These are phyloP conservation scores for Verticillium alfalfae DNA, from an alignment of 2,329 filamentous ascomycete species.

Conservation along the genomic window DNA sequence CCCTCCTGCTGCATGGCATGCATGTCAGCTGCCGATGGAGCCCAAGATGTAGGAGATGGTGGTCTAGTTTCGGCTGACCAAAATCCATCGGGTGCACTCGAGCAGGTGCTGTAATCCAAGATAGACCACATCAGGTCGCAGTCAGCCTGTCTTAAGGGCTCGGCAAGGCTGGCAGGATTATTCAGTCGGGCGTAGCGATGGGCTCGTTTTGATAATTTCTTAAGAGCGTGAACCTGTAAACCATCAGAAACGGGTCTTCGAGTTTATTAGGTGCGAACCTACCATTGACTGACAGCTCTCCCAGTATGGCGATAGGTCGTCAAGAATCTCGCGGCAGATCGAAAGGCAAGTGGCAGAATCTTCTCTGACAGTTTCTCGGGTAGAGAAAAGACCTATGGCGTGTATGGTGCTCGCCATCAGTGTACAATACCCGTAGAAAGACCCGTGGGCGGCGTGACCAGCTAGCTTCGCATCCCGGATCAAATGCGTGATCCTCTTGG, in stretches of 20 bases:
- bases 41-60: background rate
- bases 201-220: background rate
- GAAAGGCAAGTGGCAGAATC: background rate
- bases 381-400: background rate
- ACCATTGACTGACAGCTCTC: constrained; percentile 1
- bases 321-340: background rate
- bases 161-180: background rate
- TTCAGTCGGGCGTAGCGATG: background rate
- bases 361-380: background rate
- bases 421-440: constrained; percentile 1
- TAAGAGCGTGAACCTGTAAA: background rate
- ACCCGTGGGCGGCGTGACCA: background rate
- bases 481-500: background rate
- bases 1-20: background rate
- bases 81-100: background rate
- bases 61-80: background rate
- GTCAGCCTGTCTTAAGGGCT: background rate
- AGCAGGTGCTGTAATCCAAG: background rate
- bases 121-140: background rate
- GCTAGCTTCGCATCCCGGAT: background rate
- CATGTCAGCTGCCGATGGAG: background rate
- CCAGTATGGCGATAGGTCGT: background rate
- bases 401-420: background rate
- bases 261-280: background rate
- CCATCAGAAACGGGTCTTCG: background rate